phyloP scores from a whole-genome alignment of 768 basidiomycete genomes.

The Cystofilobasidium capitatum region DNA sequence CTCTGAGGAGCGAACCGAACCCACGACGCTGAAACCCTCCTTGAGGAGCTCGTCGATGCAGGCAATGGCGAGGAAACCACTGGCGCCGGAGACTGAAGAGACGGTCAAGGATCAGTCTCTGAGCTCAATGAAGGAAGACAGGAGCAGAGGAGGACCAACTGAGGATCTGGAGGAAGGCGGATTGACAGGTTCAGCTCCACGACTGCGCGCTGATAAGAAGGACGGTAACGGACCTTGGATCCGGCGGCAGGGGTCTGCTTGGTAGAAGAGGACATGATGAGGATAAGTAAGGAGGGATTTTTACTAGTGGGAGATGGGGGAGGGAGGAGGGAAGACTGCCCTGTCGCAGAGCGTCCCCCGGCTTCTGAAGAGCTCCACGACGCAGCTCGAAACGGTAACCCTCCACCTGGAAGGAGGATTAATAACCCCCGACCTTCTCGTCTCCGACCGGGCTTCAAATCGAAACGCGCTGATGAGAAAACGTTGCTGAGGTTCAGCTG shows the following conservation, averaged over 20 bases:
- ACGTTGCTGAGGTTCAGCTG: no score
- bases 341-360: no score
- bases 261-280: neutral
- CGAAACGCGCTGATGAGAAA: no score
- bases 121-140: neutral
- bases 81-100: neutral
- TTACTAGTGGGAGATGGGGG: neutral
- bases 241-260: neutral
- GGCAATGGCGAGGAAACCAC: conserved; percentile 52
- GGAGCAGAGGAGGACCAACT: neutral
- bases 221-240: neutral
- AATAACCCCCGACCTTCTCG: no score
- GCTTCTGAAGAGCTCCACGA: no score
- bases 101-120: neutral
- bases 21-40: conserved; percentile 54
- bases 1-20: conserved; percentile 53
- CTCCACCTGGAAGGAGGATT: no score
- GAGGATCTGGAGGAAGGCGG: neutral
- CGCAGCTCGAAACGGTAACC: no score
- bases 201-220: neutral
- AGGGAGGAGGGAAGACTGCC: neutral
- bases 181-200: neutral
- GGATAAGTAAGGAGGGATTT: no score
- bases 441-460: no score
- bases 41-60: conserved; percentile 52